Evolutionary conservation across 371 early-diverging fungal species (phyloP), one percentile per base, ranked within the genome.

Genomic region (Mucor racemosus): DNA sequence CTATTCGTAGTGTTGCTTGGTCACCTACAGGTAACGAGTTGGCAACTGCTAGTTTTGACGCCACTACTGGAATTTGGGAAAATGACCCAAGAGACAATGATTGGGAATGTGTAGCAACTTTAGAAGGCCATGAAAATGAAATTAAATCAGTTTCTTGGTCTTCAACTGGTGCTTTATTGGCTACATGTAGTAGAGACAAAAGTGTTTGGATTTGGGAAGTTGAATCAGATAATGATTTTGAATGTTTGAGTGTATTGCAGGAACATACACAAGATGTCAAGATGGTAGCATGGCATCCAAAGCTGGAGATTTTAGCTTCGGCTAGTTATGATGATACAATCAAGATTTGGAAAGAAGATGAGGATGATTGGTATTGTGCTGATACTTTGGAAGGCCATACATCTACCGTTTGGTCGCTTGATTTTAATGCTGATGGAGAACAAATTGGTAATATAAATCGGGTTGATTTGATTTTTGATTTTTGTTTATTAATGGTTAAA

Each of bases 81-180:
- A 65, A 75, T 55, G 80, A 80, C 58, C 57, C 75, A 0, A 73
- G 78, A 38, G 74, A 74, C 9, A 60, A 74, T 78, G 92, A 91
- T 14, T 94, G 89, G 82, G 97, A 97, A 71, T 96, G 94, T 76
- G 87, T 94, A 0, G 96, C 97, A 2, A 95, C 96, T 8, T 76
- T 99, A 60, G 99, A 99, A 79, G 99, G 99, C 8, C 99, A 99
- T 79, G 99, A 99, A 81, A 97, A 97, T 79, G 99, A 99, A 79
- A 95, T 94, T 42, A 99, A 99, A 76, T 84, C 90, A 19, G 95
- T 97, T 21, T 83, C 94, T 4, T 99, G 96, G 95, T 91, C 93
- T 9, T 74, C 87, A 35, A 84, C 89, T 1, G 96, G 95, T 3
- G 77, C 90, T 5, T 78, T 97, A 15, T 72, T 99, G 50, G 96